Evolutionary conservation across 805 yeast genomes (phyloP).

Genomic region (Candida broadrunensis): DNA sequence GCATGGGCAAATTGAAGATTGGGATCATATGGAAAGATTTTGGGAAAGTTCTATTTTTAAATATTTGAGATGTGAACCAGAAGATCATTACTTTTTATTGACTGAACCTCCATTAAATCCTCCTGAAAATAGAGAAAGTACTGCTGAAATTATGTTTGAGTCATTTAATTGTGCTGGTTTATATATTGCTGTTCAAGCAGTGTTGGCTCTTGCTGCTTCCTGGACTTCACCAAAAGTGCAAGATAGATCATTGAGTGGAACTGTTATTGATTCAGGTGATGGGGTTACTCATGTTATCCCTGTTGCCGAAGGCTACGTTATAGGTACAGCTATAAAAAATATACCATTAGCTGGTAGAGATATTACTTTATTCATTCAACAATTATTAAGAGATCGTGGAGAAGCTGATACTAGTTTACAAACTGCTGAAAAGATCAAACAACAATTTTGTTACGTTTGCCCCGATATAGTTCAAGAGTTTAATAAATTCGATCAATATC

Average conservation of each 20-base stretch:
- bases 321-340: conserved; percentile 95
- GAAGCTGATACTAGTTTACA: conserved; percentile 90
- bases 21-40: conserved; percentile 99
- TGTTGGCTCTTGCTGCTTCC: conserved; percentile 95
- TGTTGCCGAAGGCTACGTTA: conserved; percentile 98
- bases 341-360: conserved; percentile 99
- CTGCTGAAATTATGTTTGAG: conserved; percentile 99
- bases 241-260: conserved; percentile 95
- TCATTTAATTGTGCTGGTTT: conserved; percentile 98
- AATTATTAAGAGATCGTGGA: conserved; percentile 92
- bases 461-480: conserved; percentile 98
- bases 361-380: conserved; percentile 90
- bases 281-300: conserved; percentile 99
- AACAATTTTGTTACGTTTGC: conserved; percentile 94
- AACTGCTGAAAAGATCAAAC: conserved; percentile 96
- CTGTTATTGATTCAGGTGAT: conserved; percentile 97
- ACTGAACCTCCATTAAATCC: conserved; percentile 99
- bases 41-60: conserved; percentile 98
- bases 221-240: conserved; percentile 97
- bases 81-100: conserved; percentile 90
- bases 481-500: conserved; percentile 88
- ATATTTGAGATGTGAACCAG: conserved; percentile 96
- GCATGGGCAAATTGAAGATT: conserved; percentile 97
- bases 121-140: conserved; percentile 98
- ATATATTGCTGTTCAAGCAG: conserved; percentile 98